Percentiles rank a stretch among this genome's conserved stretches.
These are phyloP conservation scores for Blastobotrys ciferrii DNA, from an alignment of 1,139 yeast genomes.

Conservation along the genomic window DNA sequence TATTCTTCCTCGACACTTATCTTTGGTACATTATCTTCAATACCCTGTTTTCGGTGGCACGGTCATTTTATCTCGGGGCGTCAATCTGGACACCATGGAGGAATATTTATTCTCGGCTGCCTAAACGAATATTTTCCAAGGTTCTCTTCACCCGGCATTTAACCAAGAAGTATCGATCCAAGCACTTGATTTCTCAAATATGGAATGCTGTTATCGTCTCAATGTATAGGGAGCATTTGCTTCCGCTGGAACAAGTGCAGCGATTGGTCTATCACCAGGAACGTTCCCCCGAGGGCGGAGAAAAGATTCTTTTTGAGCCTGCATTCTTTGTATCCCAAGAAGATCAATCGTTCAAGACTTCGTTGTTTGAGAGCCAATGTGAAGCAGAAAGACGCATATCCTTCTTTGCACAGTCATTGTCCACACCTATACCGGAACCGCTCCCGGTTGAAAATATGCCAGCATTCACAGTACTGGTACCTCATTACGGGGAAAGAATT, in stretches of 20 bases:
- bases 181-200: constrained; percentile 94
- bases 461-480: constrained; percentile 94
- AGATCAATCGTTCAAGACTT: constrained; percentile 90
- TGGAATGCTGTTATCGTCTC: constrained; percentile 99
- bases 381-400: constrained; percentile 99
- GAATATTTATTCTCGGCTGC: constrained; percentile 94
- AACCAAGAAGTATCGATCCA: constrained; percentile 98
- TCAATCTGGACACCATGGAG: constrained; percentile 99
- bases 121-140: constrained; percentile 97
- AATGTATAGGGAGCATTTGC: constrained; percentile 96
- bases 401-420: constrained; percentile 96
- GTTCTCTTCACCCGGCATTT: constrained; percentile 96
- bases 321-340: constrained; percentile 98
- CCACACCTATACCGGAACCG: constrained; percentile 98
- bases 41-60: constrained; percentile 93
- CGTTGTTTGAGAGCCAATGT: constrained; percentile 92
- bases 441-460: constrained; percentile 99
- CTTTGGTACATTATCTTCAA: constrained; percentile 97
- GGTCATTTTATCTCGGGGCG: constrained; percentile 97
- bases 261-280: constrained; percentile 96
- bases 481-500: constrained; percentile 97
- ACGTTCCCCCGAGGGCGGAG: constrained; percentile 90
- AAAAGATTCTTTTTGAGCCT: constrained; percentile 97
- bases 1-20: constrained; percentile 97
- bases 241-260: constrained; percentile 98